These are phyloP conservation scores for Rubia tinctorum DNA, from an alignment of 305 asterid genomes.

Conservation along the genomic window DNA sequence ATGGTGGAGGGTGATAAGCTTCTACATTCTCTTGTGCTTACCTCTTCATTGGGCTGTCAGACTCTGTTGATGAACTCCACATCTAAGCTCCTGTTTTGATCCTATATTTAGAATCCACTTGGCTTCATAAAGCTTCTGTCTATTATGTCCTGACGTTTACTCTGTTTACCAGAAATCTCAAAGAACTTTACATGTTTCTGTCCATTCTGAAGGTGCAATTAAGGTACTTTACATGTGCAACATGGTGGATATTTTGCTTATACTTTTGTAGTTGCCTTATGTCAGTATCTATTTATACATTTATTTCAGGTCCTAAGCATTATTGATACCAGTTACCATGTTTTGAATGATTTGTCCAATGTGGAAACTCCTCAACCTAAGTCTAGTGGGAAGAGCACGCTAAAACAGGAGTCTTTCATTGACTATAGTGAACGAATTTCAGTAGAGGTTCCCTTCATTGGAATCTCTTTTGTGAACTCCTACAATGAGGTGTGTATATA, in stretches of 20 bases:
- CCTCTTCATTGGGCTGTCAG: background rate
- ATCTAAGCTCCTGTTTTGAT: background rate
- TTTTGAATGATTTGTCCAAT: slow-evolving; percentile 62
- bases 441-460: slow-evolving; percentile 77
- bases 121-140: background rate
- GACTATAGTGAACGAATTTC: slow-evolving; percentile 65
- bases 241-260: slow-evolving; percentile 10
- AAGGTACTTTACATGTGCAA: slow-evolving; percentile 41
- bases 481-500: slow-evolving; percentile 65
- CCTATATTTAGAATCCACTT: background rate
- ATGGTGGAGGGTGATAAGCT: background rate
- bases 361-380: slow-evolving; percentile 47
- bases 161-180: slow-evolving; percentile 74
- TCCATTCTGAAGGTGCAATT: slow-evolving; percentile 96
- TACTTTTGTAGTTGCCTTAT: slow-evolving; percentile 20
- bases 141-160: slow-evolving; percentile 16
- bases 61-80: background rate
- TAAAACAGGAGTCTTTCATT: slow-evolving; percentile 43
- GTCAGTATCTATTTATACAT: slow-evolving; percentile 15
- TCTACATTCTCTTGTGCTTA: background rate
- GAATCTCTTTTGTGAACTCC: slow-evolving; percentile 86
- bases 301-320: slow-evolving; percentile 78
- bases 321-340: slow-evolving; percentile 84
- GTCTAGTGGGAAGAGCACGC: slow-evolving; percentile 49
- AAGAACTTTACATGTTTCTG: slow-evolving; percentile 75